Percentiles rank a stretch among this genome's conserved stretches.
Conservation (phyloP, 1,284 basidiomycete species). For the Ustilago xerochloae region DNA sequence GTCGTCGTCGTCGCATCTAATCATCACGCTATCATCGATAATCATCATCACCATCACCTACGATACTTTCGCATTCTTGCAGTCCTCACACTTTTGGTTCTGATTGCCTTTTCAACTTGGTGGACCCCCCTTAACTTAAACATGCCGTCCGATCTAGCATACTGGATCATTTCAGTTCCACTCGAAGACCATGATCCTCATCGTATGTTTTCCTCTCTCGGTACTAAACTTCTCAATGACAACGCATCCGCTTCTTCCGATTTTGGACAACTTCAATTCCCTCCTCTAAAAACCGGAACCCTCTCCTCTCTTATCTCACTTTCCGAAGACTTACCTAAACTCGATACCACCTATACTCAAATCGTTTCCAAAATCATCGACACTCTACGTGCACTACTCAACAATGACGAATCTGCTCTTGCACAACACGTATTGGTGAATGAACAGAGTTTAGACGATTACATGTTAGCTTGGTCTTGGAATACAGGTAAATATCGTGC, state of each 20-base stretch:
- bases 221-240: conserved; percentile 67
- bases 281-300: conserved; percentile 80
- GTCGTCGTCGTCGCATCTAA: not conserved
- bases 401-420: conserved; percentile 86
- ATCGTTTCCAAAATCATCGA: conserved; percentile 93
- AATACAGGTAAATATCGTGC: conserved; percentile 86
- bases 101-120: not conserved
- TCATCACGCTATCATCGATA: not conserved
- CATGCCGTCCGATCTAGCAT: conserved; percentile 72
- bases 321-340: conserved; percentile 92
- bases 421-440: conserved; percentile 85
- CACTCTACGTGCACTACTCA: conserved; percentile 87
- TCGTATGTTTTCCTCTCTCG: conserved; percentile 70
- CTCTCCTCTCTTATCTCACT: conserved; percentile 88
- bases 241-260: conserved; percentile 52
- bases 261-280: conserved; percentile 59
- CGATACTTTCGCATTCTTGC: not conserved
- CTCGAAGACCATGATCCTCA: conserved; percentile 71
- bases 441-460: conserved; percentile 82
- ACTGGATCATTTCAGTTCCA: conserved; percentile 73
- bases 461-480: conserved; percentile 79
- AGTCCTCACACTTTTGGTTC: too few species aligned
- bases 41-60: conserved; percentile 7
- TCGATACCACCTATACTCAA: conserved; percentile 86
- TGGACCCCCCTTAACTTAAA: too few species aligned